A percentile compares a stretch with the other conserved stretches of the same genome.
Evolutionary conservation across 345 rosid species (phyloP).

Genomic region (Eucalyptus lansdowneana): DNA sequence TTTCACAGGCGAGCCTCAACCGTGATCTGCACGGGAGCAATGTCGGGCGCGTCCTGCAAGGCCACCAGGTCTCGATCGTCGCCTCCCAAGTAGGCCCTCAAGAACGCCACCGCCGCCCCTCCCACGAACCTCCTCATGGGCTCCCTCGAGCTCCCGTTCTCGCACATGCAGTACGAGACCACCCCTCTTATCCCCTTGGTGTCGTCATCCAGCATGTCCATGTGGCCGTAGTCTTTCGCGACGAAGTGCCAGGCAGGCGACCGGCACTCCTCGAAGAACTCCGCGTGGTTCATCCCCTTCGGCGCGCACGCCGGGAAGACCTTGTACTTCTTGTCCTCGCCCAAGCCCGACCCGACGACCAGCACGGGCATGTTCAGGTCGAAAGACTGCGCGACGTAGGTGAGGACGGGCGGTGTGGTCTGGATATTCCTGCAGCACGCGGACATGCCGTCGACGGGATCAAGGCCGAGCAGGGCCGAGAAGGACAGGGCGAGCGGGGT

Average conservation of each 20-base stretch:
- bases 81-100: conserved; percentile 49
- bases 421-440: neutral
- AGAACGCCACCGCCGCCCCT: conserved; percentile 55
- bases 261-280: conserved; percentile 52
- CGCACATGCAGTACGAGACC: conserved; percentile 41
- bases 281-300: conserved; percentile 57
- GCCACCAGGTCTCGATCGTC: conserved; percentile 33
- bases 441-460: neutral
- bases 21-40: conserved; percentile 8
- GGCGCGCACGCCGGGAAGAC: conserved; percentile 77
- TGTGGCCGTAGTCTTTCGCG: conserved; percentile 64
- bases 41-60: conserved; percentile 33
- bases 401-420: neutral
- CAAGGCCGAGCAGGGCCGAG: neutral
- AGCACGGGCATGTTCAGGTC: neutral
- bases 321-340: conserved; percentile 31
- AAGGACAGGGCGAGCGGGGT: neutral
- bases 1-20: neutral
- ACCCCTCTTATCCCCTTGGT: conserved; percentile 55
- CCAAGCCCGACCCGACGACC: conserved; percentile 76
- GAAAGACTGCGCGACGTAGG: neutral
- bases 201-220: conserved; percentile 78
- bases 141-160: conserved; percentile 60
- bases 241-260: conserved; percentile 65
- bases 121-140: conserved; percentile 81